Evolutionary conservation across 768 basidiomycete species (phyloP), one percentile per base, ranked within the genome.

Genomic region (Lactifluus hygrophoroides): DNA sequence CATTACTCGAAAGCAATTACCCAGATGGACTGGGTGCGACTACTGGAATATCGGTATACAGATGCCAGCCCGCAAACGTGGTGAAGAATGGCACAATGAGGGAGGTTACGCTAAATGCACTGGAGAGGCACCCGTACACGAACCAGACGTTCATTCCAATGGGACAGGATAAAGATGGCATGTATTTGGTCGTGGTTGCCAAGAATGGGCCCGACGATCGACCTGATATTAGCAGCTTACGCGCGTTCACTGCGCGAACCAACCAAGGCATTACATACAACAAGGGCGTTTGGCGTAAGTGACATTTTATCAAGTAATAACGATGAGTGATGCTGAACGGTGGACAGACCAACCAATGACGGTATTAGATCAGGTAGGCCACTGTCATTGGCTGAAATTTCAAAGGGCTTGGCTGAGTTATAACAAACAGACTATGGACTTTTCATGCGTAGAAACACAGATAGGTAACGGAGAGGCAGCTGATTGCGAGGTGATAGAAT

Each of bases 71-170:
- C 35, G 61, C 50, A 5, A 75, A 87, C 30, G 72, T 75, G 9
- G 67, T 71, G 32, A 75, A 77, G 40, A 65, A 69, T 11, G 73
- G 74, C 28, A 80, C 81, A 19, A 73, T 72, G 19, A 80, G 83
- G 65, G 77, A 76, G 59, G 71, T 97, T 59, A 78, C 77, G 63
- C 71, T 97, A 60, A 79, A 78, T 62, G 77, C 85, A n/a, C 74
- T 98, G 60, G 96, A 99, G 71, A 78, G 94, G 30, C 96, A 99
- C 67, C 79, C 85, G 28, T 88, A 78, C 69, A 94, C 90, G 13
- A 95, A 86, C 64, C 95, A 97, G 69, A 85, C 88, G 6, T 98
- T 98, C 71, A 81, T 97, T 56, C 95, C 96, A 9, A 93, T 98
- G 90, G 90, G 92, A 5, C 71, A 73, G 25, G 79, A 80, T 23